phyloP scores from a whole-genome alignment of 2,329 filamentous ascomycete genomes.

The Aureobasidium uvarum region DNA sequence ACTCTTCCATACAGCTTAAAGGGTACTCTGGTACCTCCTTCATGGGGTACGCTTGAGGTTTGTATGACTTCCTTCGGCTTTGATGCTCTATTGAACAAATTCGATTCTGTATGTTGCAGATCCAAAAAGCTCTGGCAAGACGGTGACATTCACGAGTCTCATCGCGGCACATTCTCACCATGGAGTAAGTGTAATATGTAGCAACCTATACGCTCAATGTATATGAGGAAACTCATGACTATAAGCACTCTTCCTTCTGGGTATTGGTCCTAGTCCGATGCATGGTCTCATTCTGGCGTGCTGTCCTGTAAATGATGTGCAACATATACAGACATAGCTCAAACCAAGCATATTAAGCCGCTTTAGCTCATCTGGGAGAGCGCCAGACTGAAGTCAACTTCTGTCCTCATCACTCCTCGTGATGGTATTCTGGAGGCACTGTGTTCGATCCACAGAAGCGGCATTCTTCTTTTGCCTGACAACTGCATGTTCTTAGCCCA shows the following conservation, averaged over 20 bases:
- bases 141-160: too few relatives aligned
- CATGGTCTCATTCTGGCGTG: neutral
- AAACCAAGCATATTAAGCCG: neutral
- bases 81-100: neutral
- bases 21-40: neutral
- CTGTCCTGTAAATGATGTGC: too few relatives aligned
- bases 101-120: too few relatives aligned
- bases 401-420: neutral
- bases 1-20: neutral
- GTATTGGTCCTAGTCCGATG: neutral
- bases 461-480: neutral
- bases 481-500: too few relatives aligned
- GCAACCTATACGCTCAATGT: too few relatives aligned
- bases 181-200: too few relatives aligned
- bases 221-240: too few relatives aligned
- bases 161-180: too few relatives aligned
- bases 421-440: constrained; percentile 28
- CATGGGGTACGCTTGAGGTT: neutral
- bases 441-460: constrained; percentile 29
- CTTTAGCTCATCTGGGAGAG: constrained; percentile 28
- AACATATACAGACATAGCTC: too few relatives aligned
- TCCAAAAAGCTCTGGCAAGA: too few relatives aligned
- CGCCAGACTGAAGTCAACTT: constrained; percentile 28
- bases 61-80: neutral
- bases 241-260: neutral